A percentile compares a stretch with the other conserved stretches of the same genome.
phyloP scores from a whole-genome alignment of 2,329 filamentous ascomycete species.

The Colletotrichum paranaense region DNA sequence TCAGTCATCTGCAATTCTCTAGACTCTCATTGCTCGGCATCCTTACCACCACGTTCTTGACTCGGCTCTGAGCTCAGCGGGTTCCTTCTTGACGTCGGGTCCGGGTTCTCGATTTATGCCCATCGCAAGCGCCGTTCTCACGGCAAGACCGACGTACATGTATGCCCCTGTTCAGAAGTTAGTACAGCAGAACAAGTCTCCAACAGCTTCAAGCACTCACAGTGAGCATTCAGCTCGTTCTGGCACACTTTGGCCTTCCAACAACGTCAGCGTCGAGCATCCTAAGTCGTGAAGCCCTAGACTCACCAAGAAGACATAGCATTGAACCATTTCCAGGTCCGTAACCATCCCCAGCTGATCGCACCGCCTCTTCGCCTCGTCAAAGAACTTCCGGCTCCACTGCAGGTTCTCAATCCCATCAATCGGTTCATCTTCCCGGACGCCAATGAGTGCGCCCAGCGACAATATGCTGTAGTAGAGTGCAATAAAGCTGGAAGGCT shows the following conservation, averaged over 20 bases:
- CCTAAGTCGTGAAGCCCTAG: neutral
- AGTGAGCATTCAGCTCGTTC: constrained; percentile 59
- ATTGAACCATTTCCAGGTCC: constrained; percentile 60
- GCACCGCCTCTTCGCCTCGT: constrained; percentile 51
- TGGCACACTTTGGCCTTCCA: constrained; percentile 56
- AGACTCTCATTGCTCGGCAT: too few relatives aligned
- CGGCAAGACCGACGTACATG: constrained; percentile 59
- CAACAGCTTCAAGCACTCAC: constrained; percentile 41
- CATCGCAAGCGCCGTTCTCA: constrained; percentile 58
- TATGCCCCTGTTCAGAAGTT: constrained; percentile 48
- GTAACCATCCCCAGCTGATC: constrained; percentile 54
- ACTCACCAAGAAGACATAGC: constrained; percentile 56
- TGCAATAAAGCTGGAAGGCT: constrained; percentile 54
- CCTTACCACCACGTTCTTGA: constrained; percentile 59
- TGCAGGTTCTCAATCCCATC: constrained; percentile 56
- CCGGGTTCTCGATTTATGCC: constrained; percentile 57
- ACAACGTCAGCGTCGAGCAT: neutral
- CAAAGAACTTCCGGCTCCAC: constrained; percentile 59
- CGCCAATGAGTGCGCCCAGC: constrained; percentile 56
- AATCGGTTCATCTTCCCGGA: constrained; percentile 54
- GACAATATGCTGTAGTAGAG: constrained; percentile 59
- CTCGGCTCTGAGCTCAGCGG: constrained; percentile 48
- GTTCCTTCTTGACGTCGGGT: constrained; percentile 43
- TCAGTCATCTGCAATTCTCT: neutral
- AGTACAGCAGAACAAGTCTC: neutral